A percentile compares a stretch with the other conserved stretches of the same genome.
These are phyloP conservation scores for Gillenia trifoliata DNA, from an alignment of 306 rosid genomes.

Conservation along the genomic window DNA sequence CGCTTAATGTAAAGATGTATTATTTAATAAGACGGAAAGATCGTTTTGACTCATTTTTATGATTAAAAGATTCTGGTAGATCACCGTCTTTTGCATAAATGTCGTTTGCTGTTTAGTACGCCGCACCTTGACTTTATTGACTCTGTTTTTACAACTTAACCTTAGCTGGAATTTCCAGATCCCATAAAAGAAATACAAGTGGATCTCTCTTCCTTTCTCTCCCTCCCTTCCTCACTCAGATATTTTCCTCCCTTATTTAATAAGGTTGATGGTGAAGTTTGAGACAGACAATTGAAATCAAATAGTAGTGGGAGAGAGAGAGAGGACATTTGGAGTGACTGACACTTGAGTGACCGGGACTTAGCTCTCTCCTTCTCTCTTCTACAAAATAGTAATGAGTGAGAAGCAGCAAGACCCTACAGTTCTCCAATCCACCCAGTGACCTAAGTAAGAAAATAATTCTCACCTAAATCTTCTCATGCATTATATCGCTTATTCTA, in stretches of 20 bases:
- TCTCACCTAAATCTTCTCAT: neutral
- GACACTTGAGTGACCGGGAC: too few species aligned
- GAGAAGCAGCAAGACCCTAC: neutral
- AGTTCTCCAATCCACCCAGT: neutral
- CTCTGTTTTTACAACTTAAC: neutral
- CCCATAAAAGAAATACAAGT: neutral
- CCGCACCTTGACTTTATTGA: neutral
- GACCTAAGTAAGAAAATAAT: neutral
- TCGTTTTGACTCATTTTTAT: too few species aligned
- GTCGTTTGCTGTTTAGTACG: neutral
- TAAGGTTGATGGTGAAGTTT: neutral
- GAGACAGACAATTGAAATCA: neutral
- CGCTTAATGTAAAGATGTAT: too few species aligned
- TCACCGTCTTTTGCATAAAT: neutral
- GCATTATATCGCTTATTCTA: neutral
- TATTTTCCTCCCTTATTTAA: neutral
- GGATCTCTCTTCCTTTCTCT: neutral
- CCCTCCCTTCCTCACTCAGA: neutral
- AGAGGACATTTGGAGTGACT: too few species aligned
- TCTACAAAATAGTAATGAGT: neutral
- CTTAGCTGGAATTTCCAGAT: neutral
- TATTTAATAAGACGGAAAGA: too few species aligned
- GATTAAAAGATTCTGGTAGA: neutral
- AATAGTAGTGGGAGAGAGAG: neutral
- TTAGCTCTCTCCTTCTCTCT: neutral